Evolutionary conservation across 768 basidiomycete species (phyloP).

Genomic region (Epithele typhae): DNA sequence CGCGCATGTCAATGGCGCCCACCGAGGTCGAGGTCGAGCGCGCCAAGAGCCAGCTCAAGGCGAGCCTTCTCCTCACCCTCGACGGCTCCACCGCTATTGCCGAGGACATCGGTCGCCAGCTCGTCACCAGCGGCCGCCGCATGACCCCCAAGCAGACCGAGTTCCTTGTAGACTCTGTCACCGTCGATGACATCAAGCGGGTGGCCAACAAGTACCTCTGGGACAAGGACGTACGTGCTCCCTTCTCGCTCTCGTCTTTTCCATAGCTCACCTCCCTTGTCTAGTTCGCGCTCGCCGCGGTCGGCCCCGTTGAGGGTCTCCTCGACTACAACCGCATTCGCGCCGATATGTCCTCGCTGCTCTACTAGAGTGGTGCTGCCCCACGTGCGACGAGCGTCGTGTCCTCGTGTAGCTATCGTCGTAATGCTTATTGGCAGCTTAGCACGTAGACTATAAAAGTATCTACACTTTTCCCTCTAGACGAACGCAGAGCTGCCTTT

Average conservation of each 20-base stretch:
- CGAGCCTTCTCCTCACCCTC: constrained; percentile 80
- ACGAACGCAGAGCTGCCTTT: background rate
- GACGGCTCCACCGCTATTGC: constrained; percentile 97
- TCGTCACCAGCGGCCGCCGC: constrained; percentile 89
- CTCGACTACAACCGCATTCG: constrained; percentile 93
- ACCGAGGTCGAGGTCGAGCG: constrained; percentile 88
- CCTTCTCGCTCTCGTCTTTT: constrained; percentile 1
- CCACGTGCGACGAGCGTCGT: constrained; percentile 3
- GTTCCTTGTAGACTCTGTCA: constrained; percentile 86
- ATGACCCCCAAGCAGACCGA: constrained; percentile 93
- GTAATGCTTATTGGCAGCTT: constrained; percentile 15
- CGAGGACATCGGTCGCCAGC: constrained; percentile 97
- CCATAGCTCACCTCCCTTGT: constrained; percentile 2
- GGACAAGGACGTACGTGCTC: constrained; percentile 81
- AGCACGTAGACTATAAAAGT: constrained; percentile 15
- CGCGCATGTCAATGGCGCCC: constrained; percentile 87
- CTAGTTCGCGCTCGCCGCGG: constrained; percentile 81
- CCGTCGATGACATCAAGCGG: constrained; percentile 83
- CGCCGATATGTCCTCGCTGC: constrained; percentile 75
- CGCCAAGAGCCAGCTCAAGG: constrained; percentile 98
- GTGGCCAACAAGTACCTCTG: constrained; percentile 96
- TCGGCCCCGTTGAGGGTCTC: constrained; percentile 88
- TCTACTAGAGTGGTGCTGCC: constrained; percentile 48
- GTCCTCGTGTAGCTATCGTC: constrained; percentile 14
- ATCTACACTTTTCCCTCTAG: constrained; percentile 14